Evolutionary conservation across 768 basidiomycete genomes (phyloP).

Genomic region (Hydnomerulius pinastri): DNA sequence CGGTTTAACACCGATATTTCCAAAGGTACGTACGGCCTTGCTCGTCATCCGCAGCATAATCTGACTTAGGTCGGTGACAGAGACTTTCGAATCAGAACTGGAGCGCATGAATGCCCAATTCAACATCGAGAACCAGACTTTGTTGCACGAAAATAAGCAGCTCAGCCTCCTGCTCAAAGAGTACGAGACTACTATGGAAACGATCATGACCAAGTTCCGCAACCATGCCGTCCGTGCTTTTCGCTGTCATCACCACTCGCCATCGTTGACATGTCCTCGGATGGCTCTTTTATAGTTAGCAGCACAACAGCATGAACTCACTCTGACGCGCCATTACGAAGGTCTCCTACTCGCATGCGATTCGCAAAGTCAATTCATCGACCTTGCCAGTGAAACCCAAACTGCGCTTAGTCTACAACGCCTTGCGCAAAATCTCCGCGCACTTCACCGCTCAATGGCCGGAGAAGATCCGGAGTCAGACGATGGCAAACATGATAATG

Average conservation of each 20-base stretch:
- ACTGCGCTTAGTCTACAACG: slow-evolving; percentile 69
- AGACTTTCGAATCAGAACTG: slow-evolving; percentile 88
- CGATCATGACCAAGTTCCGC: slow-evolving; percentile 95
- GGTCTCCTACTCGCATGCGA: slow-evolving; percentile 69
- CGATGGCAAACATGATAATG: slow-evolving; percentile 30
- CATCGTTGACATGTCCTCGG: slow-evolving; percentile 9
- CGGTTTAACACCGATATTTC: slow-evolving; percentile 88
- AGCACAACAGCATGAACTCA: slow-evolving; percentile 89
- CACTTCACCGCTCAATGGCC: slow-evolving; percentile 66
- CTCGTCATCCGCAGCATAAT: slow-evolving; percentile 6
- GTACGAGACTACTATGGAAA: slow-evolving; percentile 93
- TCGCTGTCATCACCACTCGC: background rate
- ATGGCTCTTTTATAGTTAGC: slow-evolving; percentile 57
- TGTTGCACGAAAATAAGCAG: slow-evolving; percentile 95
- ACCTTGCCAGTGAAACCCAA: slow-evolving; percentile 60
- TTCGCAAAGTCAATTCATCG: slow-evolving; percentile 52
- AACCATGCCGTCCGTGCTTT: slow-evolving; percentile 74
- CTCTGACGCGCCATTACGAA: slow-evolving; percentile 89
- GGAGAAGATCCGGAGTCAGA: slow-evolving; percentile 52
- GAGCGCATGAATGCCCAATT: slow-evolving; percentile 89
- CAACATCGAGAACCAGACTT: slow-evolving; percentile 89
- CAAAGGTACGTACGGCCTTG: slow-evolving; percentile 53
- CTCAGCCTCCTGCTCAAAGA: slow-evolving; percentile 86
- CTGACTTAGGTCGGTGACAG: slow-evolving; percentile 43
- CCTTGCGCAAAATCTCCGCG: slow-evolving; percentile 68